Conservation (phyloP, 495 filamentous ascomycete species). For the Aspergillus bertholletiae region DNA sequence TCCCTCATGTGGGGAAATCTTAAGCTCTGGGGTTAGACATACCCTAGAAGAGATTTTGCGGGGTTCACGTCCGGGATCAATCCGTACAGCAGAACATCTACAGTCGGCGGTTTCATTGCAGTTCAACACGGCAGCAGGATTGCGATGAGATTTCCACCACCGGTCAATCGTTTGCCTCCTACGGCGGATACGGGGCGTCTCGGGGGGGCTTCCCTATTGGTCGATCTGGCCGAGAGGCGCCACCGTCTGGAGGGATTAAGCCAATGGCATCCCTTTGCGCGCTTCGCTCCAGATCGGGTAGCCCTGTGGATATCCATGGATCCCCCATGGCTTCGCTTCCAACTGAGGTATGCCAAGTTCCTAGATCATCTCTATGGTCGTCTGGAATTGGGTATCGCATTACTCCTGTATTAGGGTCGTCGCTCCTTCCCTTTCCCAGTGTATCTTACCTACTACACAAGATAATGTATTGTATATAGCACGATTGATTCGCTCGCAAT, state of each 20-base stretch:
- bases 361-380: too few relatives aligned
- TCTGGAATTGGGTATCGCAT: too few relatives aligned
- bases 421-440: too few relatives aligned
- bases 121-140: not conserved
- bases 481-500: too few relatives aligned
- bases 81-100: too few relatives aligned
- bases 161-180: not conserved
- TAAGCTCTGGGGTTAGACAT: not conserved
- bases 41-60: not conserved
- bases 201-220: not conserved
- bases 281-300: not conserved
- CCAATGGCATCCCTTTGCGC: constrained; percentile 31
- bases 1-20: not conserved
- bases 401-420: too few relatives aligned
- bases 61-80: too few relatives aligned
- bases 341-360: too few relatives aligned
- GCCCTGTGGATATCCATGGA: not conserved
- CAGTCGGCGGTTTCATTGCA: too few relatives aligned
- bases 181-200: not conserved
- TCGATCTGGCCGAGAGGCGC: not conserved
- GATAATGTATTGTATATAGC: too few relatives aligned
- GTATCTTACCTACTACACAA: too few relatives aligned
- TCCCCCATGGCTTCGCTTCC: too few relatives aligned
- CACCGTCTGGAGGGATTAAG: not conserved
- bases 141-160: not conserved